These are phyloP conservation scores for Hibiscus syriacus DNA, from an alignment of 345 rosid species.

Conservation along the genomic window DNA sequence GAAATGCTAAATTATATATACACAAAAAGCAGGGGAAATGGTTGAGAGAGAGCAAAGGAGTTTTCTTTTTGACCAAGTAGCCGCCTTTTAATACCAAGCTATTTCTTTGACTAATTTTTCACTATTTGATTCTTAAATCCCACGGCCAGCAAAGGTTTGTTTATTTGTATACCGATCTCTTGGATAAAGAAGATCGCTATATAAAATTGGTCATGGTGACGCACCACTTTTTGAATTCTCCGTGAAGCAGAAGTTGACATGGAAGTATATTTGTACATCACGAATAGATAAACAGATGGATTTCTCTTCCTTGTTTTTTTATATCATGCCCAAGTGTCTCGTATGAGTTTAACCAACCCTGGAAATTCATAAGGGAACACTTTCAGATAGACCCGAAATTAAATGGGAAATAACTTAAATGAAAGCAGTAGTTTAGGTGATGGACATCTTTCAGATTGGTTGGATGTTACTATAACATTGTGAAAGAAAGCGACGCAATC, in stretches of 20 bases:
- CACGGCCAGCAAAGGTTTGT: background rate
- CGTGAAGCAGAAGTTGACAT: constrained; percentile 10
- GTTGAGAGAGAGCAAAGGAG: constrained; percentile 14
- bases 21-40: background rate
- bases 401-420: background rate
- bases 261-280: background rate
- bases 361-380: constrained; percentile 6
- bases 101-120: background rate
- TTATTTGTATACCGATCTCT: background rate
- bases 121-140: constrained; percentile 1
- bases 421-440: background rate
- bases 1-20: background rate
- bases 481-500: background rate
- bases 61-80: constrained; percentile 37
- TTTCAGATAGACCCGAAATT: background rate
- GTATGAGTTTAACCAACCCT: background rate
- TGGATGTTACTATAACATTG: background rate
- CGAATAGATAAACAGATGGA: background rate
- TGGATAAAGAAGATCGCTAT: background rate
- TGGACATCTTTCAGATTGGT: background rate
- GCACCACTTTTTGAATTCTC: constrained; percentile 9
- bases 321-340: constrained; percentile 4
- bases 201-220: background rate
- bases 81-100: constrained; percentile 29
- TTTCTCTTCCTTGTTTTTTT: background rate